These are phyloP conservation scores for Melastoma candidum DNA, from an alignment of 441 rosid genomes.

Conservation along the genomic window DNA sequence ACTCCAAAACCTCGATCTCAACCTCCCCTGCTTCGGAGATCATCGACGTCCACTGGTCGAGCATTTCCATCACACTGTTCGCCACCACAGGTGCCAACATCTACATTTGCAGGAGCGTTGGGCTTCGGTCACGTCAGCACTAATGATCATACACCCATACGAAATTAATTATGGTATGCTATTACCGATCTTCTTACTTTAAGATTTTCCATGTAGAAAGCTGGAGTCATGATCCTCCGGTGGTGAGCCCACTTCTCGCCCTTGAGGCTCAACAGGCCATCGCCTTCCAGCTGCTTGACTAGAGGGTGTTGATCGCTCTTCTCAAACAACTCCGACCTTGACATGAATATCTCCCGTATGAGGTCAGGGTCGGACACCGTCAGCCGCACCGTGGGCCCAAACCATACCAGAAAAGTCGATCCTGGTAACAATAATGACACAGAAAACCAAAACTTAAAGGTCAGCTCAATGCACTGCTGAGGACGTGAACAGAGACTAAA, in stretches of 20 bases:
- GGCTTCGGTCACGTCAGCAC: too few species aligned
- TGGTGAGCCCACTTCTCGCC: conserved; percentile 96
- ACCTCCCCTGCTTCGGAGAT: conserved; percentile 34
- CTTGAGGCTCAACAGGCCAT: conserved; percentile 82
- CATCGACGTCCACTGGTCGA: conserved; percentile 54
- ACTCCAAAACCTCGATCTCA: conserved; percentile 70
- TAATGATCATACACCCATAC: neutral
- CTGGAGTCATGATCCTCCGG: conserved; percentile 69
- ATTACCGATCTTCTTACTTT: conserved; percentile 30
- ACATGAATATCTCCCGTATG: conserved; percentile 69
- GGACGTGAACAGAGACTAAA: too few species aligned
- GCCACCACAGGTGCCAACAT: conserved; percentile 72
- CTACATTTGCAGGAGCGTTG: conserved; percentile 17
- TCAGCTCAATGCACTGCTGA: too few species aligned
- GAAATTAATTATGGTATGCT: too few species aligned
- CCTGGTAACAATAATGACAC: conserved; percentile 27
- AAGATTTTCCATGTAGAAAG: conserved; percentile 94
- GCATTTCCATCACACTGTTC: conserved; percentile 57
- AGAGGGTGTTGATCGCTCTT: conserved; percentile 89
- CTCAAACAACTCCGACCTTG: conserved; percentile 71
- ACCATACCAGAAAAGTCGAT: conserved; percentile 90
- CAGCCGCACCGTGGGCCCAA: conserved; percentile 86
- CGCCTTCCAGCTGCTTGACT: conserved; percentile 87
- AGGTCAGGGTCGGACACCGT: conserved; percentile 87
- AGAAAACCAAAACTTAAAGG: too few species aligned